Evolutionary conservation across 352 stramenopile genomes (phyloP).

Genomic region (Phytophthora pisi): DNA sequence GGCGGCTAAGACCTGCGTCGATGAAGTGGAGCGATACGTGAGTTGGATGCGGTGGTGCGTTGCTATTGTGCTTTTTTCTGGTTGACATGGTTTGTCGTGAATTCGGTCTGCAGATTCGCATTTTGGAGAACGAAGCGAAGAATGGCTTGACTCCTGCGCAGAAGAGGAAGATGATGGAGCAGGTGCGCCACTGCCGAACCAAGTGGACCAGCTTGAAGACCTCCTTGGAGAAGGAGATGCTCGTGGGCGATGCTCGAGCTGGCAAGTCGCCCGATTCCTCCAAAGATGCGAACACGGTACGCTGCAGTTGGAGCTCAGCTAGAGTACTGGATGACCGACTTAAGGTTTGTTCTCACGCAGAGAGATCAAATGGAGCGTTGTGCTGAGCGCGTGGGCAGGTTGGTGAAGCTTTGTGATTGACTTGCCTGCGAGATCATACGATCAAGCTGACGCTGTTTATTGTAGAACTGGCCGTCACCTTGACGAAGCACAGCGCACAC

Average conservation of each 20-base stretch:
- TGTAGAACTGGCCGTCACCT: slow-evolving; percentile 76
- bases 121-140: slow-evolving; percentile 68
- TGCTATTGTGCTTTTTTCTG: neutral
- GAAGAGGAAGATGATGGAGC: slow-evolving; percentile 58
- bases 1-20: slow-evolving; percentile 49
- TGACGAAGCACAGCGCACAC: slow-evolving; percentile 71
- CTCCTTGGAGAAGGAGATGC: slow-evolving; percentile 61
- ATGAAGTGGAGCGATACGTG: slow-evolving; percentile 83
- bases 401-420: too few species aligned
- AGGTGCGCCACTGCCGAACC: slow-evolving; percentile 52
- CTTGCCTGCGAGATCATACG: too few species aligned
- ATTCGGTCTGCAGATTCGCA: slow-evolving; percentile 45
- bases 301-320: neutral
- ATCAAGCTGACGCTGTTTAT: too few species aligned
- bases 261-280: slow-evolving; percentile 25
- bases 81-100: slow-evolving; percentile 11
- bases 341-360: slow-evolving; percentile 20
- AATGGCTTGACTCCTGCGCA: slow-evolving; percentile 26
- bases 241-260: slow-evolving; percentile 50
- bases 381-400: slow-evolving; percentile 53
- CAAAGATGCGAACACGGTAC: slow-evolving; percentile 33
- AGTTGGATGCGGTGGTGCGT: neutral
- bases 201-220: slow-evolving; percentile 56
- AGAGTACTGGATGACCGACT: neutral
- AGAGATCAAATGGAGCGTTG: slow-evolving; percentile 54